Evolutionary conservation across 1,139 yeast genomes (phyloP), one percentile per base, ranked within the genome.

Genomic region (Yamadazyma membranifaciens): DNA sequence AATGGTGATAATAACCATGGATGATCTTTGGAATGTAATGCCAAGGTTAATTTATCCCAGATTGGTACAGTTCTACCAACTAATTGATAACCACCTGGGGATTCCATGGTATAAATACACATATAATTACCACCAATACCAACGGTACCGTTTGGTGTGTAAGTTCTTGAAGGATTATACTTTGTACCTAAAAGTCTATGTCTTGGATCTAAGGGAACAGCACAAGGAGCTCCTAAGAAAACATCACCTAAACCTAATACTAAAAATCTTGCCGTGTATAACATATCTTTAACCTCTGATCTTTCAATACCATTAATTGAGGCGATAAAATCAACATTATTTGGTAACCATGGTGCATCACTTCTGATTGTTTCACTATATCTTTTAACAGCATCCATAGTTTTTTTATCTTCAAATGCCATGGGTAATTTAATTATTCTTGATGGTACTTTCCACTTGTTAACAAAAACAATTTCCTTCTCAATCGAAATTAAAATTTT

Each of bases 101-200:
- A 87, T 54, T 91, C 96, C 91, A 91, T 89, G 34, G 98, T 89
- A 65, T 92, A 92, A 53, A 92, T 91, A 71, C 98, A 91, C 97
- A 91, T 89, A 73, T 89, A 92, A 83, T 84, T 88, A 52, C 98
- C 98, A 50, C 98, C 98, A 60, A 92, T 83, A 57, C 98, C 98
- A 49, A 92, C 98, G 30, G 94, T 86, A 52, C 98, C 98, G 57
- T 88, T 87, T 33, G 97, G 96, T 3, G 98, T 92, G 69, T 75
- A 88, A 1, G 97, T 88, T 72, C 98, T 81, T 13, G 96, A 87
- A 24, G 98, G 98, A 57, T 92, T 92, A 66, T 92, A 92, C 65
- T 92, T 92, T 31, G 96, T 79, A 39, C 98, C 98, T 46, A 91
- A 69, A 46, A 88, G 75, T 58, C 98, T 79, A 54, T 91, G 97